Evolutionary conservation across 345 rosid species (phyloP), one percentile per base, ranked within the genome.

Genomic region (Garcia nutans): DNA sequence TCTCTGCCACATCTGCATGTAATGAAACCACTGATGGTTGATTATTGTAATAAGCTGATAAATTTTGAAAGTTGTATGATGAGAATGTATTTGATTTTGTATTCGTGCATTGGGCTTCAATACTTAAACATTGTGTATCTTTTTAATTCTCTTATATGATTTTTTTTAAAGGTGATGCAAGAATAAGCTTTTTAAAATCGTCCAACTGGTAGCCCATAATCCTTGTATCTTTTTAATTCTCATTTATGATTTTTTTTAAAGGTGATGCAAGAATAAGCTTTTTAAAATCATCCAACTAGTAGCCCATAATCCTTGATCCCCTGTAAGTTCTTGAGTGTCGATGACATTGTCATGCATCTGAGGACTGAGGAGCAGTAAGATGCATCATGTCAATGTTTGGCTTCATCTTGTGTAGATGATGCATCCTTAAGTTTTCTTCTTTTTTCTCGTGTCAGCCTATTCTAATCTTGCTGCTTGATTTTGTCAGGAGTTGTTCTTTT

Each of bases 401-500:
- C 33, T 44, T 26, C 8, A 22, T 26, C 6, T 22, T 55, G 70
- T 55, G 60, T 64, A 19, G 17, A 57, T 56, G 24, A n/a, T 70
- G 69, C 28, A 19, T 45, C 50, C 50, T 57, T 65, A 23, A 2
- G 5, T 65, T 71, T 70, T 52, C 0, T 13, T 68, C 23, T 10
- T 68, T 15, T 64, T 5, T 56, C 12, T 33, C 77, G 66, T 68
- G 59, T 54, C 15, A 23, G 49, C 10, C 37, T 44, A 59, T 45
- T 24, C 68, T 45, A 50, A 1, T 52, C 31, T 64, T 65, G 63
- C 47, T 71, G 63, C 80, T 83, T 72, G 62, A 63, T 79, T 80
- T 65, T 78, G 69, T 50, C 82, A 96, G 98, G 99, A 79, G 97
- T 90, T 52, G 99, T 96, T 79, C 89, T 96, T 67, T 96, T 93